Evolutionary conservation across 2,329 filamentous ascomycete species (phyloP).

Genomic region (Leptographium radiaticola): DNA sequence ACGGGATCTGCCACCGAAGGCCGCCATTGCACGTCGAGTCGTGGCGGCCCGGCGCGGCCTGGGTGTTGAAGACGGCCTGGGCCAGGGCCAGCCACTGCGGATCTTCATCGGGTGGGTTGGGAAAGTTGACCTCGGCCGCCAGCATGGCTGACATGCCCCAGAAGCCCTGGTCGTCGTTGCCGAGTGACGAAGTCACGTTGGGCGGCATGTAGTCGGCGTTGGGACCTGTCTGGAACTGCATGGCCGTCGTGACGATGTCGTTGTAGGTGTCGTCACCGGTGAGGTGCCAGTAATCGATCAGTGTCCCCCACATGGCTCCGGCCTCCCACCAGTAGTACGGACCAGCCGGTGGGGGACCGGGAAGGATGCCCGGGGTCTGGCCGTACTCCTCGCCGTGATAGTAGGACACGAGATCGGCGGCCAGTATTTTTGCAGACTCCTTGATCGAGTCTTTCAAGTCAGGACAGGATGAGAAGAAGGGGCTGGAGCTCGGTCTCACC

Average conservation of each 20-base stretch:
- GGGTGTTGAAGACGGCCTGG: constrained; percentile 43
- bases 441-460: constrained; percentile 10
- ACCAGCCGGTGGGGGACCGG: constrained; percentile 18
- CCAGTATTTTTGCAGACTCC: constrained; percentile 12
- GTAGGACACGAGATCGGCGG: constrained; percentile 17
- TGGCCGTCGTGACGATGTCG: constrained; percentile 26
- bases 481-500: constrained; percentile 1
- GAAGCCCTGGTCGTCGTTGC: constrained; percentile 48
- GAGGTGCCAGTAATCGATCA: constrained; percentile 27
- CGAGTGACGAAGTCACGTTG: constrained; percentile 29
- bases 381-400: constrained; percentile 20
- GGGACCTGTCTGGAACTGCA: constrained; percentile 33
- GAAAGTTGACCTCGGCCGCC: constrained; percentile 41
- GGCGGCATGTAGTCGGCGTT: constrained; percentile 35
- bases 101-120: constrained; percentile 25
- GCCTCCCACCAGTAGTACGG: constrained; percentile 24
- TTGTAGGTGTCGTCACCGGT: constrained; percentile 39
- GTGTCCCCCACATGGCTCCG: constrained; percentile 18
- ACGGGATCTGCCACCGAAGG: constrained; percentile 54
- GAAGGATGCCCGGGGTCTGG: constrained; percentile 18
- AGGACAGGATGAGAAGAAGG: background rate
- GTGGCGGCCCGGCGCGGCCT: constrained; percentile 36
- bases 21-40: constrained; percentile 43
- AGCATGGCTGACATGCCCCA: constrained; percentile 45
- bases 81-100: constrained; percentile 41